A percentile compares a stretch with the other conserved stretches of the same genome.
These are phyloP conservation scores for Epichloe glyceriae DNA, from an alignment of 2,329 filamentous ascomycete species.

Conservation along the genomic window DNA sequence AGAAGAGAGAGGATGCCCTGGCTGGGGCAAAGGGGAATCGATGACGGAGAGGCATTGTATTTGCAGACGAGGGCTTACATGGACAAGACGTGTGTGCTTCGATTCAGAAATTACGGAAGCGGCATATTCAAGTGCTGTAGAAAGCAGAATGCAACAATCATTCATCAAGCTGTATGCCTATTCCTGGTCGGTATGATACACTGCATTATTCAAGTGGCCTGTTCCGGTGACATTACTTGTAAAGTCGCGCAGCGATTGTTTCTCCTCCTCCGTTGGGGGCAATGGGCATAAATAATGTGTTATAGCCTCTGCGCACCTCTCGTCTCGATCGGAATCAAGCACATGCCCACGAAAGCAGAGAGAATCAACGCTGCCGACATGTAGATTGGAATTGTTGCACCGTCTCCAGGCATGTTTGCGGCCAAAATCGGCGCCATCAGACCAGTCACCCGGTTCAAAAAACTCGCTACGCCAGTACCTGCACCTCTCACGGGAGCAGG, in stretches of 20 bases:
- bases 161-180: no score
- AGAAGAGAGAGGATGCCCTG: conserved; percentile 47
- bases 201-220: no score
- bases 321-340: conserved; percentile 50
- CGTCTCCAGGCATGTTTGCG: conserved; percentile 44
- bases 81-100: neutral
- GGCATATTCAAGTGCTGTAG: no score
- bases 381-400: conserved; percentile 44
- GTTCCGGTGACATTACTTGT: no score
- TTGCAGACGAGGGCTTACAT: neutral
- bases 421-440: conserved; percentile 58
- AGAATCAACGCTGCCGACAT: conserved; percentile 44
- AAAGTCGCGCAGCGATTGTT: no score
- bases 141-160: no score
- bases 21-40: conserved; percentile 43
- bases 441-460: conserved; percentile 55
- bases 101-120: no score
- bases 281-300: conserved; percentile 1
- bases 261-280: no score
- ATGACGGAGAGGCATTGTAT: conserved; percentile 11
- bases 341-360: conserved; percentile 45
- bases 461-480: conserved; percentile 58
- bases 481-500: conserved; percentile 59
- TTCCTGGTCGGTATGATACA: no score
- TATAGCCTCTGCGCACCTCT: conserved; percentile 44